Evolutionary conservation across 148 eudicot species (phyloP).

Genomic region (Silene conica): DNA sequence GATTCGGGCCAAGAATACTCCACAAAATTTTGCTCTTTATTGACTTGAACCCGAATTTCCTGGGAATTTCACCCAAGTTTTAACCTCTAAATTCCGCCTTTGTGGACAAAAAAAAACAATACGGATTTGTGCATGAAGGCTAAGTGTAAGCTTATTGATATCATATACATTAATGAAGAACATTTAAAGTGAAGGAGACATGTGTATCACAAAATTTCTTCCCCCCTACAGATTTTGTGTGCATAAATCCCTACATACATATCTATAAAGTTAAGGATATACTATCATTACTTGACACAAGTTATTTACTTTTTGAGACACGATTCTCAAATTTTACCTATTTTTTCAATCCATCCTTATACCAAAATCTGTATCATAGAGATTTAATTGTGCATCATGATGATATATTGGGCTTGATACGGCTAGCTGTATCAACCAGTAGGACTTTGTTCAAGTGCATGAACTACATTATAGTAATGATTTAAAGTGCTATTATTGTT

Average conservation of each 20-base stretch:
- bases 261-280: conserved; percentile 32
- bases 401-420: neutral
- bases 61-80: too few species aligned
- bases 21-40: too few species aligned
- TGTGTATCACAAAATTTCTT: conserved; percentile 30
- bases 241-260: conserved; percentile 34
- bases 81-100: too few species aligned
- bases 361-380: neutral
- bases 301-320: conserved; percentile 1
- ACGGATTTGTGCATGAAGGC: conserved; percentile 17
- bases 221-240: conserved; percentile 36
- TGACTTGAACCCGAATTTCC: too few species aligned
- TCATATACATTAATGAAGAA: neutral
- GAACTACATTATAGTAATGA: neutral
- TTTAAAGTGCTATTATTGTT: neutral
- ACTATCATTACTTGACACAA: conserved; percentile 28
- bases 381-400: neutral
- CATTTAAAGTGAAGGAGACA: conserved; percentile 27
- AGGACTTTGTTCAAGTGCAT: neutral
- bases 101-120: too few species aligned
- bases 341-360: neutral
- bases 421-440: neutral
- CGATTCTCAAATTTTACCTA: neutral
- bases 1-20: too few species aligned
- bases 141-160: neutral